A percentile compares a stretch with the other conserved stretches of the same genome.
These are phyloP conservation scores for Lachancea nothofagi DNA, from an alignment of 805 yeast species.

Conservation along the genomic window DNA sequence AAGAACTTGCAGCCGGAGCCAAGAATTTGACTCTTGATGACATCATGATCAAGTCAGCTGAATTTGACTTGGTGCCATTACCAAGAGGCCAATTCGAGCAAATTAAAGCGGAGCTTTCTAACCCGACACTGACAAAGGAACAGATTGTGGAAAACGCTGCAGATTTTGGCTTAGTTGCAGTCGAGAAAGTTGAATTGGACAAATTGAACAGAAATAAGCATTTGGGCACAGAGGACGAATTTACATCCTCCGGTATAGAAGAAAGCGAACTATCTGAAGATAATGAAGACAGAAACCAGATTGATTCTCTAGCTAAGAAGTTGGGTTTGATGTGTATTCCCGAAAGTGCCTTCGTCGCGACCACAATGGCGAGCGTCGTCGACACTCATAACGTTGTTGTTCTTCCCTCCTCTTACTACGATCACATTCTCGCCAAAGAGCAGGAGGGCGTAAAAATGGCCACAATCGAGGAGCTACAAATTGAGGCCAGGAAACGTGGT, in stretches of 20 bases:
- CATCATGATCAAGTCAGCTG: slow-evolving; percentile 27
- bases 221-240: slow-evolving; percentile 11
- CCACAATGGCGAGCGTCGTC: slow-evolving; percentile 51
- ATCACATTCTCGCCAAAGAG: slow-evolving; percentile 46
- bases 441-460: slow-evolving; percentile 41
- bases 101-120: slow-evolving; percentile 26
- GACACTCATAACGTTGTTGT: slow-evolving; percentile 55
- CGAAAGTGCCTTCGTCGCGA: slow-evolving; percentile 52
- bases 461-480: slow-evolving; percentile 40
- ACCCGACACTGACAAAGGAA: slow-evolving; percentile 24
- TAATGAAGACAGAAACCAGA: slow-evolving; percentile 18
- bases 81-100: slow-evolving; percentile 33
- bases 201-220: slow-evolving; percentile 15
- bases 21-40: slow-evolving; percentile 13
- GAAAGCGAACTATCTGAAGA: slow-evolving; percentile 11
- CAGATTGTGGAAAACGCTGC: slow-evolving; percentile 28
- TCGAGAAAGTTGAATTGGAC: slow-evolving; percentile 33
- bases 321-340: slow-evolving; percentile 54
- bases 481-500: slow-evolving; percentile 48
- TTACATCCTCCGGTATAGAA: slow-evolving; percentile 5
- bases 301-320: slow-evolving; percentile 39
- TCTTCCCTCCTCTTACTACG: slow-evolving; percentile 59
- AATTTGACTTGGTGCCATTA: slow-evolving; percentile 35
- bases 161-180: slow-evolving; percentile 33
- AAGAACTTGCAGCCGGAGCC: slow-evolving; percentile 20